Conservation (phyloP, 208 protist species). For the Leishmania amazonensis region DNA sequence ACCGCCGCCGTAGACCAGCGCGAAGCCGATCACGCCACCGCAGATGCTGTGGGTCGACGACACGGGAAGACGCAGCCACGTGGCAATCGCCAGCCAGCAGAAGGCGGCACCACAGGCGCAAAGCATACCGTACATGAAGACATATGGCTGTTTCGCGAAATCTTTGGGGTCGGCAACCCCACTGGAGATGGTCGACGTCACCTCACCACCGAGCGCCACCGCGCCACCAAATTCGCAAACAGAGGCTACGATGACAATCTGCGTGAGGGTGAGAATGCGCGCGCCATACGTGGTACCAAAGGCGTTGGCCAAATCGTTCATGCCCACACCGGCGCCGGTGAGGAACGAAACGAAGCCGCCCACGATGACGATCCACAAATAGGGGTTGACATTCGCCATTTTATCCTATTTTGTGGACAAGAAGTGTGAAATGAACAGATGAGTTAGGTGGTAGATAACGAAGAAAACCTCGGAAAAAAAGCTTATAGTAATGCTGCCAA, state of each 20-base stretch:
- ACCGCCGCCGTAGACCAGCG: conserved; percentile 59
- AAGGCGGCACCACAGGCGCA: conserved; percentile 48
- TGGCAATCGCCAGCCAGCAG: conserved; percentile 56
- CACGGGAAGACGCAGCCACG: conserved; percentile 48
- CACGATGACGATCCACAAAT: conserved; percentile 72
- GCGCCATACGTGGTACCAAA: conserved; percentile 82
- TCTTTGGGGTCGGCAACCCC: conserved; percentile 48
- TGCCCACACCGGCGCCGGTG: conserved; percentile 65
- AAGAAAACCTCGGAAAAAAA: neutral
- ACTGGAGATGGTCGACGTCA: conserved; percentile 59
- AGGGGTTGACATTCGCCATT: conserved; percentile 44
- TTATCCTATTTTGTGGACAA: neutral
- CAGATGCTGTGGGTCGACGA: conserved; percentile 64
- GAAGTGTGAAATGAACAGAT: neutral
- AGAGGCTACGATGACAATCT: conserved; percentile 73
- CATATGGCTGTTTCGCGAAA: conserved; percentile 53
- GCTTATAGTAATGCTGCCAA: neutral
- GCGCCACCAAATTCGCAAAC: conserved; percentile 78
- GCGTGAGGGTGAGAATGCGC: conserved; percentile 65
- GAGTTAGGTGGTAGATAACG: neutral
- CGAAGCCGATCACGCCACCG: conserved; percentile 67
- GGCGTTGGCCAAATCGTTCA: conserved; percentile 90
- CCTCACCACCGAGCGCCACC: conserved; percentile 50
- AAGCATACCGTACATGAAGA: conserved; percentile 79
- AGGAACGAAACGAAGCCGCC: conserved; percentile 66